Conservation (phyloP, 495 filamentous ascomycete genomes). For the Aspergillus panamensis region DNA sequence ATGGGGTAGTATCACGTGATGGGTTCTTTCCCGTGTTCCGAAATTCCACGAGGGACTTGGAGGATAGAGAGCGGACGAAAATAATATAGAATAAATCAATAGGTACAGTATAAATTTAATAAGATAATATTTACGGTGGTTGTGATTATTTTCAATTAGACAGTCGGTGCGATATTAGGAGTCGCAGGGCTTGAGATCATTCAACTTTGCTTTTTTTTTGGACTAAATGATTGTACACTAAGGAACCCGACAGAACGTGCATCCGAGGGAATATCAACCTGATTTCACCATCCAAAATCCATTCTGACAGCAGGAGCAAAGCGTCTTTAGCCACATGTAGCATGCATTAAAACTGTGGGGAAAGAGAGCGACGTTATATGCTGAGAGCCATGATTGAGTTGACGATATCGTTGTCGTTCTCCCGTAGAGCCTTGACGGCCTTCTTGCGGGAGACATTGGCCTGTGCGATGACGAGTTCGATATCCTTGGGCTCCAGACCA, state of each 20-base stretch:
- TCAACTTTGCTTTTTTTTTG: constrained; percentile 38
- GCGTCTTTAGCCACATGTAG: constrained; percentile 23
- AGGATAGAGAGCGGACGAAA: neutral
- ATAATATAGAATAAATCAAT: neutral
- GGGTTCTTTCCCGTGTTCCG: constrained; percentile 31
- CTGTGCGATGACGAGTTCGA: constrained; percentile 98
- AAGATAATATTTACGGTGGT: neutral
- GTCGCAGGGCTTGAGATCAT: constrained; percentile 19
- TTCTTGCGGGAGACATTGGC: constrained; percentile 95
- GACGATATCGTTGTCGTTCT: constrained; percentile 99
- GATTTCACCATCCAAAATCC: constrained; percentile 33
- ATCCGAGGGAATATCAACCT: constrained; percentile 29
- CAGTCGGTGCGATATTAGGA: neutral
- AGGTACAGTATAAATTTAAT: neutral
- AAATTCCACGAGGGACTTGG: constrained; percentile 21
- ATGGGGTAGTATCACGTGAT: constrained; percentile 43
- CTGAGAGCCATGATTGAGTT: constrained; percentile 99
- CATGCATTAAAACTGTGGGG: constrained; percentile 13
- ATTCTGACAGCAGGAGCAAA: constrained; percentile 24
- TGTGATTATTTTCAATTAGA: neutral
- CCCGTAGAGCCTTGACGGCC: constrained; percentile 95
- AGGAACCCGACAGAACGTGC: constrained; percentile 24
- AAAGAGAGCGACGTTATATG: constrained; percentile 57
- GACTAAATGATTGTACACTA: constrained; percentile 45
- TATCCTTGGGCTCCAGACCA: constrained; percentile 96